Evolutionary conservation across 768 basidiomycete genomes (phyloP).

Genomic region (Pleurotus ostreatus): DNA sequence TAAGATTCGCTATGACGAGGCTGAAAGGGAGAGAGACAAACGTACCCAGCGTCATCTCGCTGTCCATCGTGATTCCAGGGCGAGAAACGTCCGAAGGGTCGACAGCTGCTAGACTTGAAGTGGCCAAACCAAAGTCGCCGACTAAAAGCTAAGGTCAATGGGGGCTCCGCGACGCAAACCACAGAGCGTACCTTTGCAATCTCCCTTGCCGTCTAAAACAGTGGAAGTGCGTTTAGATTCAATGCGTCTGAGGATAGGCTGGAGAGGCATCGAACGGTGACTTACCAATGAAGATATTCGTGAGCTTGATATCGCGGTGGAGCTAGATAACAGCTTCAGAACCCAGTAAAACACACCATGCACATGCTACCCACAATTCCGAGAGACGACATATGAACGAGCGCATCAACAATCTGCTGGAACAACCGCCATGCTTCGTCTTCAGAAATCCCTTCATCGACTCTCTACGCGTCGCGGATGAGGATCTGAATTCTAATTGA

Average conservation of each 20-base stretch:
- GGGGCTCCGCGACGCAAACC: background rate
- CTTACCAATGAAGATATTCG: conserved; percentile 91
- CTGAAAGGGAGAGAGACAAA: background rate
- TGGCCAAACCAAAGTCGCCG: conserved; percentile 91
- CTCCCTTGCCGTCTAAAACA: conserved; percentile 69
- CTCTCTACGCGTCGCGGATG: conserved; percentile 37
- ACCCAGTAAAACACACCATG: background rate
- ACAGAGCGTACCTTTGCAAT: conserved; percentile 66
- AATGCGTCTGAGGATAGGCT: background rate
- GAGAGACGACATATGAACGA: conserved; percentile 83
- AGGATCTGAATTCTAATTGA: too few relatives aligned
- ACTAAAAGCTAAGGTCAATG: conserved; percentile 36
- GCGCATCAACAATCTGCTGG: conserved; percentile 84
- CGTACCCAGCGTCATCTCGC: conserved; percentile 75
- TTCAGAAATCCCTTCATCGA: conserved; percentile 78
- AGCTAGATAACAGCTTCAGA: conserved; percentile 31
- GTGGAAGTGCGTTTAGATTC: background rate
- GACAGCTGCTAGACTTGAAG: conserved; percentile 73
- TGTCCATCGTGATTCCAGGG: conserved; percentile 39
- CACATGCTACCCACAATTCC: conserved; percentile 60
- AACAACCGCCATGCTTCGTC: conserved; percentile 89
- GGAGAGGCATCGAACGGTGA: background rate
- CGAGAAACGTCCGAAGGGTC: conserved; percentile 67
- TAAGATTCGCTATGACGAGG: background rate
- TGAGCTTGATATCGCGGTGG: conserved; percentile 87